phyloP scores from a whole-genome alignment of 1,139 yeast species.

The Yamadazyma dendronema region DNA sequence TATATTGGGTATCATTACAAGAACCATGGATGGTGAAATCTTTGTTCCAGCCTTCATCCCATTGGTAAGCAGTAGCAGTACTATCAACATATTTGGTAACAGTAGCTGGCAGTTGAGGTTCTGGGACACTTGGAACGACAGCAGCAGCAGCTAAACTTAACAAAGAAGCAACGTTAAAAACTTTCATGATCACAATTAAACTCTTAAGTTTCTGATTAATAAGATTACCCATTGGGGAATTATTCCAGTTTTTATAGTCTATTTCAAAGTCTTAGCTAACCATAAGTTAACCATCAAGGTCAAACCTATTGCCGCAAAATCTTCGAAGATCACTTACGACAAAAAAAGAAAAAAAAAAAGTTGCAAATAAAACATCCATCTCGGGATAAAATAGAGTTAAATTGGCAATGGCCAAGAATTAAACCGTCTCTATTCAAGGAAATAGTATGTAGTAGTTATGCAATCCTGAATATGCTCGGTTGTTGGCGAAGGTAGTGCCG shows the following conservation, averaged over 20 bases:
- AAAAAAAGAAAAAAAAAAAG: not conserved
- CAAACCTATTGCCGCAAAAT: not conserved
- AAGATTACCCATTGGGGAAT: not conserved
- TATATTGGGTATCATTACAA: slow-evolving; percentile 21
- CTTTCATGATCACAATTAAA: not conserved
- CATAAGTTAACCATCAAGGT: not conserved
- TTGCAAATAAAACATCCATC: not conserved
- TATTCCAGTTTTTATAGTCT: not conserved
- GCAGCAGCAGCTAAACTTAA: not conserved
- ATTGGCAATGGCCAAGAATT: not conserved
- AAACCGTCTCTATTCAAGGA: not conserved
- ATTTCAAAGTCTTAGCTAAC: not conserved
- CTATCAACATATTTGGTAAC: not conserved
- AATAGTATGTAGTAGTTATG: not conserved
- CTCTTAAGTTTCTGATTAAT: not conserved
- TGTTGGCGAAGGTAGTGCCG: not conserved
- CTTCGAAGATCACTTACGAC: not conserved
- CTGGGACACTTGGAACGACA: not conserved
- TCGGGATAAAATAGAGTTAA: not conserved
- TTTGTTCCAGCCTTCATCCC: slow-evolving; percentile 18
- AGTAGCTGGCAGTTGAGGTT: not conserved
- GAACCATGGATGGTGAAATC: slow-evolving; percentile 19
- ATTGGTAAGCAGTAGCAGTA: slow-evolving; percentile 13
- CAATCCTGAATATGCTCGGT: not conserved
- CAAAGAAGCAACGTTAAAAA: not conserved